These are phyloP conservation scores for Strobilomyces echinocephalus DNA, from an alignment of 768 basidiomycete species.

Conservation along the genomic window DNA sequence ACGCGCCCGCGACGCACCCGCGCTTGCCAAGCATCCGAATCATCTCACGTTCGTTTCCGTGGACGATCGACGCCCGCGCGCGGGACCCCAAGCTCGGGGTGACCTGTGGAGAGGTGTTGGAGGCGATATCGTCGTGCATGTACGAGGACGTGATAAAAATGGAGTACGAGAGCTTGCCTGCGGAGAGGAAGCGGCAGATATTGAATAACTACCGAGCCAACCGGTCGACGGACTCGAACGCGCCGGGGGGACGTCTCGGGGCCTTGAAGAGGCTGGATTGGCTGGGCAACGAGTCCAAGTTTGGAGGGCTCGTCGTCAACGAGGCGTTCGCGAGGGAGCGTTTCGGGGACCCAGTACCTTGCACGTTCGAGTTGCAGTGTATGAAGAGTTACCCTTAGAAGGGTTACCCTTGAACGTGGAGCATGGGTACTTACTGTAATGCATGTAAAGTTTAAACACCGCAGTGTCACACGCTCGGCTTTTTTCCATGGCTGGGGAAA, in stretches of 20 bases:
- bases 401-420: too few species aligned
- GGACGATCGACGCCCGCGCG: slow-evolving; percentile 51
- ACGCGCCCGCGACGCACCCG: too few species aligned
- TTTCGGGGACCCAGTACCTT: slow-evolving; percentile 48
- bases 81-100: slow-evolving; percentile 9
- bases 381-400: too few species aligned
- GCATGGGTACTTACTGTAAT: too few species aligned
- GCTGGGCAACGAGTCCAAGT: slow-evolving; percentile 53
- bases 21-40: too few species aligned
- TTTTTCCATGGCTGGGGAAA: too few species aligned
- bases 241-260: slow-evolving; percentile 64
- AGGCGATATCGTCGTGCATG: slow-evolving; percentile 48
- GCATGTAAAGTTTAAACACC: too few species aligned
- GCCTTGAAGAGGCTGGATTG: slow-evolving; percentile 67
- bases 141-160: slow-evolving; percentile 43
- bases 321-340: slow-evolving; percentile 39
- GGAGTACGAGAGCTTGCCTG: slow-evolving; percentile 46
- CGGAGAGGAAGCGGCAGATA: slow-evolving; percentile 37
- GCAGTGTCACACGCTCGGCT: too few species aligned
- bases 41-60: slow-evolving; percentile 31
- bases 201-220: slow-evolving; percentile 57
- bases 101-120: slow-evolving; percentile 66
- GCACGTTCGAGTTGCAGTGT: slow-evolving; percentile 47
- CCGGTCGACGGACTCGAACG: slow-evolving; percentile 55
- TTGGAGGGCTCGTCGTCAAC: slow-evolving; percentile 53